These are phyloP conservation scores for Coemansia brasiliensis DNA, from an alignment of 192 early-diverging fungal genomes.

Conservation along the genomic window DNA sequence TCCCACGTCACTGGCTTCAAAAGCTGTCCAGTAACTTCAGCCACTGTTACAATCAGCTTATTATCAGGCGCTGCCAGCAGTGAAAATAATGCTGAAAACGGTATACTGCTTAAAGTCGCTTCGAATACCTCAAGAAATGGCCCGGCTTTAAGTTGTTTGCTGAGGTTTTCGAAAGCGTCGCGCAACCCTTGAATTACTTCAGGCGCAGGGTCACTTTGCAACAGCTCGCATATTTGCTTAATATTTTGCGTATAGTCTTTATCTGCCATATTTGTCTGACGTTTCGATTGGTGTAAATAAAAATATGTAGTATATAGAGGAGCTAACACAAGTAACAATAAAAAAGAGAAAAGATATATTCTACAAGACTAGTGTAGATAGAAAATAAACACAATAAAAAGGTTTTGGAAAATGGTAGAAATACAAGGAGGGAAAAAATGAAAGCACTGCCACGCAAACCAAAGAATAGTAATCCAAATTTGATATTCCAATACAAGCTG, in stretches of 20 bases:
- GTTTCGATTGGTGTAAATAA: neutral
- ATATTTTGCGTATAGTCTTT: slow-evolving; percentile 39
- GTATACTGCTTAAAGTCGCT: slow-evolving; percentile 44
- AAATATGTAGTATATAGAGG: neutral
- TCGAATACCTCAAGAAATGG: slow-evolving; percentile 54
- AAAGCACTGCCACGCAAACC: no score
- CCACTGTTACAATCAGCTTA: slow-evolving; percentile 39
- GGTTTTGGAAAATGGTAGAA: no score
- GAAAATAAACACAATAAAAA: no score
- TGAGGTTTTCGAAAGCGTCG: slow-evolving; percentile 35
- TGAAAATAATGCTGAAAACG: slow-evolving; percentile 47
- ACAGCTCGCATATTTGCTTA: slow-evolving; percentile 46
- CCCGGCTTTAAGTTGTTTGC: slow-evolving; percentile 44
- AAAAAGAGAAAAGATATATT: no score
- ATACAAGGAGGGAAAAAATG: no score
- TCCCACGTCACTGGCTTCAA: slow-evolving; percentile 47
- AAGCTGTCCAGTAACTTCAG: slow-evolving; percentile 37
- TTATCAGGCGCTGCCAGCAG: slow-evolving; percentile 47
- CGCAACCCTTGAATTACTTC: slow-evolving; percentile 40
- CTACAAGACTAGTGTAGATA: no score
- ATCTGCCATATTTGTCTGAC: slow-evolving; percentile 19
- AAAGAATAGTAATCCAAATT: no score
- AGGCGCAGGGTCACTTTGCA: slow-evolving; percentile 50
- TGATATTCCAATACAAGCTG: no score
- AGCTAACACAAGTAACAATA: no score